These are phyloP conservation scores for Phaeodactylum tricornutum DNA, from an alignment of 108 stramenopile species.

Conservation along the genomic window DNA sequence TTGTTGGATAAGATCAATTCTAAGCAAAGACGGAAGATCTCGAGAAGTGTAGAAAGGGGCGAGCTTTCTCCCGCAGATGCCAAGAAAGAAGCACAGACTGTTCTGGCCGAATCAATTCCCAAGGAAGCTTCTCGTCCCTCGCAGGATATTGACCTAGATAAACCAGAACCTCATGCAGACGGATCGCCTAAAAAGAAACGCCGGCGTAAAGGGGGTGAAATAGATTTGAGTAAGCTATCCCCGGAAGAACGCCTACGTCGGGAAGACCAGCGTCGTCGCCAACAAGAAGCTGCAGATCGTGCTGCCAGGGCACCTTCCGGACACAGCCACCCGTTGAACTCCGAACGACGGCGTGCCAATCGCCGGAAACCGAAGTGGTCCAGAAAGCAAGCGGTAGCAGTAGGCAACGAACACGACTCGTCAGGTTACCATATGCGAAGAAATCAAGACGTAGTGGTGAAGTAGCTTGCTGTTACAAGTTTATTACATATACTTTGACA, in stretches of 20 bases:
- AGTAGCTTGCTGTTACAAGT: too few relatives aligned
- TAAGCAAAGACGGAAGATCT: constrained; percentile 29
- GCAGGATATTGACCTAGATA: too few relatives aligned
- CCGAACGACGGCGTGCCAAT: constrained; percentile 77
- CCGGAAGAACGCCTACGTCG: constrained; percentile 71
- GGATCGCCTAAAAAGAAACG: constrained; percentile 26
- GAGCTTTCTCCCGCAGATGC: constrained; percentile 1
- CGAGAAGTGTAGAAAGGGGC: constrained; percentile 8
- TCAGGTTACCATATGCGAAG: too few relatives aligned
- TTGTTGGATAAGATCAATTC: constrained; percentile 61
- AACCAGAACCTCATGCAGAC: too few relatives aligned
- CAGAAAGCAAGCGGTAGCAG: too few relatives aligned
- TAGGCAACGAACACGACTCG: too few relatives aligned
- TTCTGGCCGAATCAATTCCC: too few relatives aligned
- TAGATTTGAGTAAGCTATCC: constrained; percentile 29
- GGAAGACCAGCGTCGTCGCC: constrained; percentile 48
- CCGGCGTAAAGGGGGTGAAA: constrained; percentile 15
- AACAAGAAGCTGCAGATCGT: constrained; percentile 67
- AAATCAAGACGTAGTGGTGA: too few relatives aligned
- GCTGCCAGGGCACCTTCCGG: constrained; percentile 23
- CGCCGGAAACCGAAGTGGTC: constrained; percentile 64
- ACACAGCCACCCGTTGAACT: constrained; percentile 66
- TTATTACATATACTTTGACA: too few relatives aligned
- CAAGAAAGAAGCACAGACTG: constrained; percentile 5
- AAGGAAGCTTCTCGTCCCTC: too few relatives aligned